phyloP scores from a whole-genome alignment of 2,329 filamentous ascomycete species.

The Aspergillus eucalypticola region DNA sequence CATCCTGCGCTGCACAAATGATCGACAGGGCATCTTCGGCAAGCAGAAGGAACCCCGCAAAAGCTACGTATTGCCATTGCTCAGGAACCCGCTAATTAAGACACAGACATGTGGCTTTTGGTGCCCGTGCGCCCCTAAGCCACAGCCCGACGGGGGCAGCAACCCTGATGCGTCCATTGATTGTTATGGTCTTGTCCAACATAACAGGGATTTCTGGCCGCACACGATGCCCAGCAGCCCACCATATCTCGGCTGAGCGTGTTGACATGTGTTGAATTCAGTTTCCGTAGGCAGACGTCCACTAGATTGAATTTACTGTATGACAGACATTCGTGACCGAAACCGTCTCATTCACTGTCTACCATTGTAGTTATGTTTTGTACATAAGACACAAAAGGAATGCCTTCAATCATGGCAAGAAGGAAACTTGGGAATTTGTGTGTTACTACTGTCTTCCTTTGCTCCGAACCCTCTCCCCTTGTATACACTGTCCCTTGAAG shows the following conservation, averaged over 20 bases:
- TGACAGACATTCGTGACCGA: neutral
- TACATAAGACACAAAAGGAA: neutral
- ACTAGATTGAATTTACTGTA: neutral
- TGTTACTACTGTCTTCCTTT: neutral
- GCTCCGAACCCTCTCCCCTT: neutral
- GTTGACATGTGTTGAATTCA: neutral
- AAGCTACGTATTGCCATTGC: conserved; percentile 1
- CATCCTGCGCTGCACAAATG: neutral
- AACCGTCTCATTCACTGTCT: conserved; percentile 1
- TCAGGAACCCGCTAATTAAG: conserved; percentile 1
- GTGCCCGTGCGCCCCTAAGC: neutral
- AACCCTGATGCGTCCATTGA: neutral
- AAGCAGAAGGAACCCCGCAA: neutral
- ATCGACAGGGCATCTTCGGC: conserved; percentile 2
- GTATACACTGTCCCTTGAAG: neutral
- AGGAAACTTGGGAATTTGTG: neutral
- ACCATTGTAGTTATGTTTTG: neutral
- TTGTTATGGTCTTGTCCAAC: conserved; percentile 5
- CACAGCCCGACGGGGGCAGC: neutral
- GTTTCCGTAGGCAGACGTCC: neutral
- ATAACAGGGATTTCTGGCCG: conserved; percentile 2
- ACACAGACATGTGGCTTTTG: neutral
- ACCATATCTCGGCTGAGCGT: neutral
- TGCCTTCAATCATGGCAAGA: neutral
- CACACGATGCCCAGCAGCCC: conserved; percentile 10